phyloP scores from a whole-genome alignment of 768 basidiomycete genomes.

The Lentinula guzmanii region DNA sequence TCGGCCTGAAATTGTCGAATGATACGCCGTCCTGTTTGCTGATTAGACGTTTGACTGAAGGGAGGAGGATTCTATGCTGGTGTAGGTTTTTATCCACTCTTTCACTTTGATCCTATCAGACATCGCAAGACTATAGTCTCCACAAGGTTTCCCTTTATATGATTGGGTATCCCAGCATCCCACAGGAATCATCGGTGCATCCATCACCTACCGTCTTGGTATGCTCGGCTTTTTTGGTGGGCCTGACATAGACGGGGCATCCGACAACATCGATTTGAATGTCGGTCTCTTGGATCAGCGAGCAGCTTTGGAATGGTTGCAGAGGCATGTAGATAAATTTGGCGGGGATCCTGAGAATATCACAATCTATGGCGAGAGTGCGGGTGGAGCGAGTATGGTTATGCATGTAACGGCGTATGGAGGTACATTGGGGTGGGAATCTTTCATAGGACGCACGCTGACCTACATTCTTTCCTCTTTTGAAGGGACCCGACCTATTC shows the following conservation, averaged over 20 bases:
- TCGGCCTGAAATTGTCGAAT: neutral
- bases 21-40: neutral
- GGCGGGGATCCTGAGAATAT: conserved; percentile 40
- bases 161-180: conserved; percentile 39
- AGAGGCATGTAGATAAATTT: conserved; percentile 38
- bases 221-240: conserved; percentile 16
- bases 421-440: conserved; percentile 16
- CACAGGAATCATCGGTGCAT: conserved; percentile 14
- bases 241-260: conserved; percentile 8
- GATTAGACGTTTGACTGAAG: conserved; percentile 12
- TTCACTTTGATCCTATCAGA: neutral
- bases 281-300: conserved; percentile 28
- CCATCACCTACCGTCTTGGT: conserved; percentile 15
- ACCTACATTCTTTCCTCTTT: neutral
- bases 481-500: conserved; percentile 24
- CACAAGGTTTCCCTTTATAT: conserved; percentile 41
- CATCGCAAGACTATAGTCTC: conserved; percentile 20
- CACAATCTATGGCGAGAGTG: conserved; percentile 31
- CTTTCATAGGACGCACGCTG: neutral
- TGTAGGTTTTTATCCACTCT: conserved; percentile 13
- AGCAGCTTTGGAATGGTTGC: conserved; percentile 34
- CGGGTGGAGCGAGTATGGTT: conserved; percentile 37
- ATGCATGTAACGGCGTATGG: conserved; percentile 40
- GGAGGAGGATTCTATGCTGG: conserved; percentile 35
- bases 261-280: conserved; percentile 19